Conservation (phyloP, 2,329 filamentous ascomycete species). For the Helotiales sp. region DNA sequence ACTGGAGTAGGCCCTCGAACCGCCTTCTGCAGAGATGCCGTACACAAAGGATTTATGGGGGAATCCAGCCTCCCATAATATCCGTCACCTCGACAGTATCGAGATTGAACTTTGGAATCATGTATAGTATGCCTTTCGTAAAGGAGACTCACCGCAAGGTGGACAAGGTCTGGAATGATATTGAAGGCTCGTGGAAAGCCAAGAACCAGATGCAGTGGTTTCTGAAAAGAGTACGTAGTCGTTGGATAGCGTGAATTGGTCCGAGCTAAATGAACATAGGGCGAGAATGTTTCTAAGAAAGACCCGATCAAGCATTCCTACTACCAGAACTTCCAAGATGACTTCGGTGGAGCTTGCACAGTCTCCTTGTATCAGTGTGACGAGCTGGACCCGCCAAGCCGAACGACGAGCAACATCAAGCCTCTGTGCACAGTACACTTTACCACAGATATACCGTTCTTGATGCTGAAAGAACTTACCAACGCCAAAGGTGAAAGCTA, state of each 20-base stretch:
- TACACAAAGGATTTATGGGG: not conserved
- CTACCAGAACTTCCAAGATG: not conserved
- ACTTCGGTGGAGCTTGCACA: not conserved
- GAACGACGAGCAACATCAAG: not conserved
- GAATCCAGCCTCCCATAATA: not conserved
- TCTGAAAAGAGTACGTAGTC: not conserved
- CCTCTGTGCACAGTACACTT: not conserved
- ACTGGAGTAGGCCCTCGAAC: not conserved
- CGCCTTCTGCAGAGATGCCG: conserved; percentile 3
- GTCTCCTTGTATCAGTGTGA: not conserved
- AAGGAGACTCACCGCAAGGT: not conserved
- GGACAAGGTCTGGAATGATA: not conserved
- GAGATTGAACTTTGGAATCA: not conserved
- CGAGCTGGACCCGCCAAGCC: not conserved
- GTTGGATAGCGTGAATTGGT: not conserved
- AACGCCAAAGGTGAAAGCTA: not conserved
- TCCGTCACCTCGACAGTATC: not conserved
- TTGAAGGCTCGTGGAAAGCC: not conserved
- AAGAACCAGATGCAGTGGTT: not conserved
- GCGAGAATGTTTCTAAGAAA: not conserved
- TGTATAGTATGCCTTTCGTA: not conserved
- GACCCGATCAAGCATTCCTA: not conserved
- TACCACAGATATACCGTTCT: not conserved
- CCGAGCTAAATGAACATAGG: not conserved
- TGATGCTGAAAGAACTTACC: not conserved